Evolutionary conservation across 306 rosid genomes (phyloP).

Genomic region (Vigna angularis): DNA sequence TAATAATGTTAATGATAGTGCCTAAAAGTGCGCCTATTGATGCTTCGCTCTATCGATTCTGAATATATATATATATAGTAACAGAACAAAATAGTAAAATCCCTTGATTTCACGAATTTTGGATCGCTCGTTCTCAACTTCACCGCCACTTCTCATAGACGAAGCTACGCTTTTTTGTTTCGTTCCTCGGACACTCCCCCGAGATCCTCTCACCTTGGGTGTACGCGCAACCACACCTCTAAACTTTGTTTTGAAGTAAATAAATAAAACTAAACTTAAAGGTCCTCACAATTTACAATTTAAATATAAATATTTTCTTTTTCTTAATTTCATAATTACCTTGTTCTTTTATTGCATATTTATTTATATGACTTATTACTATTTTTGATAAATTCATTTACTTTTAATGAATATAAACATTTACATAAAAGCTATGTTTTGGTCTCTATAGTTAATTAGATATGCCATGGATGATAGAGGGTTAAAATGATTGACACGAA

Average conservation of each 20-base stretch:
- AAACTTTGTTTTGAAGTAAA: neutral
- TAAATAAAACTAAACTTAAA: neutral
- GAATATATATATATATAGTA: neutral
- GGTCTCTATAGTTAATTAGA: too few species aligned
- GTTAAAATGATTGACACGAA: too few species aligned
- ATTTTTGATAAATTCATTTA: too few species aligned
- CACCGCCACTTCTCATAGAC: slow-evolving; percentile 17
- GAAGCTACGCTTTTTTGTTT: neutral
- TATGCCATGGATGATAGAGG: too few species aligned
- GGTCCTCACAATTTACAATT: neutral
- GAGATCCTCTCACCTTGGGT: slow-evolving; percentile 2
- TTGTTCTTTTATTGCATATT: too few species aligned
- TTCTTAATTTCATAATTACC: too few species aligned
- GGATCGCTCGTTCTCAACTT: slow-evolving; percentile 30
- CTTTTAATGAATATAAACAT: neutral
- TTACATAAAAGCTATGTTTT: neutral
- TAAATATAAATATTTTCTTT: too few species aligned
- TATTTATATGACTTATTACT: too few species aligned
- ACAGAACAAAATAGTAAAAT: neutral
- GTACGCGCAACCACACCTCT: neutral
- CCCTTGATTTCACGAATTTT: neutral
- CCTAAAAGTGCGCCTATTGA: neutral
- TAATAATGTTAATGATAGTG: neutral
- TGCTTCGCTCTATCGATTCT: neutral
- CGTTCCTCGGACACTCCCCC: slow-evolving; percentile 25